Conservation (phyloP, 2,329 filamentous ascomycete species). For the Fusarium verrucosum region DNA sequence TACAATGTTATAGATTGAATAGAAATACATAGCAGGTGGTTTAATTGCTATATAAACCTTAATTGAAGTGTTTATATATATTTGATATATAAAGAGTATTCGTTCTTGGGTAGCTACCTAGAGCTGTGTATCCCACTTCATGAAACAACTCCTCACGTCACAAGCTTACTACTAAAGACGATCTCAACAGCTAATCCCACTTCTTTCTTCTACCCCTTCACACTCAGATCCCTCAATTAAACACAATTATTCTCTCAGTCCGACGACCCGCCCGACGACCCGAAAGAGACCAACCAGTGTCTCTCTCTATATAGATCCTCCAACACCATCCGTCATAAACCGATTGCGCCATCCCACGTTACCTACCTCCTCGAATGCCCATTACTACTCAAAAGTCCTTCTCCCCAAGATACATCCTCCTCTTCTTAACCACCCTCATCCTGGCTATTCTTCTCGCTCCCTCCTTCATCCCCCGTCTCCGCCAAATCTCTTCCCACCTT, state of each 20-base stretch:
- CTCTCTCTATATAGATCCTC: neutral
- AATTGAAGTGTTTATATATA: too few species aligned
- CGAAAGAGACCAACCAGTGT: conserved; percentile 31
- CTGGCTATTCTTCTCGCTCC: conserved; percentile 44
- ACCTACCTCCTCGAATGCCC: conserved; percentile 24
- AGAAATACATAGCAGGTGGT: too few species aligned
- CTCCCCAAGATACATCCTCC: conserved; percentile 15
- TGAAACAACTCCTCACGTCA: conserved; percentile 9
- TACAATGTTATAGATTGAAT: neutral
- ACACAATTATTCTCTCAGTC: conserved; percentile 2
- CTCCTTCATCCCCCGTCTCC: conserved; percentile 43
- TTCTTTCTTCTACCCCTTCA: conserved; percentile 10
- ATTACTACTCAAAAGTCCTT: conserved; percentile 13
- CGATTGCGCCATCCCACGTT: conserved; percentile 37
- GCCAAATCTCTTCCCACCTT: conserved; percentile 42
- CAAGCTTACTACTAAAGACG: neutral
- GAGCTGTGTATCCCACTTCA: too few species aligned
- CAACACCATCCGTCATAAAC: neutral
- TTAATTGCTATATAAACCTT: too few species aligned
- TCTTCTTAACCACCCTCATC: conserved; percentile 40
- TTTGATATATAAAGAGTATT: too few species aligned
- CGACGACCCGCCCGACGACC: conserved; percentile 42
- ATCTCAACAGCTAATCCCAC: conserved; percentile 21
- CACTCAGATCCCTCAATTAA: conserved; percentile 10
- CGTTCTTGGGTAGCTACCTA: too few species aligned